A percentile compares a stretch with the other conserved stretches of the same genome.
Conservation (phyloP, 805 yeast species). For the Teunomyces tritomae region DNA sequence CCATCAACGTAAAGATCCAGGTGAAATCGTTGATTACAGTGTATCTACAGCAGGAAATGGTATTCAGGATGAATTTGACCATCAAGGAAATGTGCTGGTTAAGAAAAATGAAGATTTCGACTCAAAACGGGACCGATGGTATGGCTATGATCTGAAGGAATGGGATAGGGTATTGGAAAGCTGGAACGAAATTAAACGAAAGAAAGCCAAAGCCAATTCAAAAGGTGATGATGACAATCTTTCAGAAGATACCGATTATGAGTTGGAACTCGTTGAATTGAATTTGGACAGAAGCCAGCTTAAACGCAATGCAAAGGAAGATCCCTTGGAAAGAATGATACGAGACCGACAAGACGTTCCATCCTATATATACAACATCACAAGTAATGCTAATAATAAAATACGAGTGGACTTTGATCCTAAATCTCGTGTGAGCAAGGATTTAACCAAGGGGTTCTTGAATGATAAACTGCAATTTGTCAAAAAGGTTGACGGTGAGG, state of each 20-base stretch:
- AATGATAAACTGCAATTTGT: slow-evolving; percentile 49
- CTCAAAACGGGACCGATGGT: slow-evolving; percentile 77
- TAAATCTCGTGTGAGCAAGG: slow-evolving; percentile 41
- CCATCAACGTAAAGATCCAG: slow-evolving; percentile 53
- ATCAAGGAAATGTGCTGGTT: slow-evolving; percentile 8
- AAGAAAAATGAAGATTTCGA: slow-evolving; percentile 52
- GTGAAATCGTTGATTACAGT: slow-evolving; percentile 42
- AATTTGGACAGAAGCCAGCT: slow-evolving; percentile 27
- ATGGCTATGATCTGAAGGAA: slow-evolving; percentile 66
- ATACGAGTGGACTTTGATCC: slow-evolving; percentile 49
- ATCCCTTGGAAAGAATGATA: slow-evolving; percentile 43
- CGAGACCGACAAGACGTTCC: slow-evolving; percentile 78
- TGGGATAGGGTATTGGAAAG: slow-evolving; percentile 50
- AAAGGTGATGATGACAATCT: slow-evolving; percentile 11
- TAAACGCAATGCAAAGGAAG: slow-evolving; percentile 23
- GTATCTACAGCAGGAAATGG: slow-evolving; percentile 58
- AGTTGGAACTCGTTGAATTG: slow-evolving; percentile 38
- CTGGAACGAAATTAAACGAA: slow-evolving; percentile 33
- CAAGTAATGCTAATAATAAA: slow-evolving; percentile 17
- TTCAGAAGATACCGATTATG: slow-evolving; percentile 40
- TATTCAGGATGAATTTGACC: slow-evolving; percentile 45
- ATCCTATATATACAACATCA: slow-evolving; percentile 51
- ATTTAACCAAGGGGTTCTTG: slow-evolving; percentile 28
- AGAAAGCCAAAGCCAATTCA: slow-evolving; percentile 4
- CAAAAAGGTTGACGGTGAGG: slow-evolving; percentile 47